These are phyloP conservation scores for Suillus ampliporus DNA, from an alignment of 768 basidiomycete species.

Conservation along the genomic window DNA sequence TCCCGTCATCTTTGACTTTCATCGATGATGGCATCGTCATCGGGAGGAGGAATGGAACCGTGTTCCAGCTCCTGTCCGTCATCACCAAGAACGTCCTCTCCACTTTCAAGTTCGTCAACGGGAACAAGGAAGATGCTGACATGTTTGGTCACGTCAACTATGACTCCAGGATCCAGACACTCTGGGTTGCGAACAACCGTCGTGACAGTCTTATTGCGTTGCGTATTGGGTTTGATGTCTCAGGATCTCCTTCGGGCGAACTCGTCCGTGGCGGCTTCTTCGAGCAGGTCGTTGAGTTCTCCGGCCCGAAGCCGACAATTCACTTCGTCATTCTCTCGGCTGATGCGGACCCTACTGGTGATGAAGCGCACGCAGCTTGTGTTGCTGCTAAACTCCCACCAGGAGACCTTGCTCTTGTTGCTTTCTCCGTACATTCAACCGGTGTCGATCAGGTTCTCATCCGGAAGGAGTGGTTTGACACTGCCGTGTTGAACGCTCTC, in stretches of 20 bases:
- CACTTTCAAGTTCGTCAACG: conserved; percentile 79
- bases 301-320: conserved; percentile 83
- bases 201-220: conserved; percentile 85
- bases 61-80: conserved; percentile 82
- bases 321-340: conserved; percentile 89
- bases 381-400: conserved; percentile 79
- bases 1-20: conserved; percentile 83
- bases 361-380: conserved; percentile 84
- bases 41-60: conserved; percentile 82
- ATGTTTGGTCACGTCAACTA: conserved; percentile 92
- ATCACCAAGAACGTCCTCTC: conserved; percentile 76
- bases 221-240: conserved; percentile 69
- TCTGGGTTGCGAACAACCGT: conserved; percentile 88
- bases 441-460: conserved; percentile 90
- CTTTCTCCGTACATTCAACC: conserved; percentile 88
- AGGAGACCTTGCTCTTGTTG: conserved; percentile 80
- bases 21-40: conserved; percentile 87
- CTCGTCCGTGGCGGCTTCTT: conserved; percentile 69
- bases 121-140: conserved; percentile 70
- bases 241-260: conserved; percentile 58
- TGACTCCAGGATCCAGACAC: conserved; percentile 81
- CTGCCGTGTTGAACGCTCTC: conserved; percentile 58
- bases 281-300: conserved; percentile 85
- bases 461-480: conserved; percentile 83
- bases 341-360: conserved; percentile 81